Base-by-base conservation (phyloP, 2,329 filamentous ascomycete species). In the Trichoderma asperellum region DNA sequence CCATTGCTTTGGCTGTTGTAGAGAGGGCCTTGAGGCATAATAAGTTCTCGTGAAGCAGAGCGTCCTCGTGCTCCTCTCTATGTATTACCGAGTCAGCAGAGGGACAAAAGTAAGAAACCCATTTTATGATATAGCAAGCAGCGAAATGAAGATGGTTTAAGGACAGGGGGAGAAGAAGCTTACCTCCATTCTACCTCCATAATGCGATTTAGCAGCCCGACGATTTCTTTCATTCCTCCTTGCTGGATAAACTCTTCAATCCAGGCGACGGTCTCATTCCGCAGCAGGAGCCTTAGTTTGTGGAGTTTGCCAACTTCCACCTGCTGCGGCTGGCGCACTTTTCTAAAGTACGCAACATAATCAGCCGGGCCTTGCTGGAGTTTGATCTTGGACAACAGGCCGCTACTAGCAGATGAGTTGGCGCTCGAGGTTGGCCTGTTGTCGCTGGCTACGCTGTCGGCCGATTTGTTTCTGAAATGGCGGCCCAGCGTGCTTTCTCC, bases 151-250 rank as follows among this genome's bases (percentile, higher is more conserved):
- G 18, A 10, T 27, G 2, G 27, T 6, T 6, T 21, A n/a, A 10
- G 5, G 29, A 21, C 6, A 16, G 12, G 16, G n/a, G 1, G n/a
- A 24, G 1, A 53, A 64, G 12, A 29, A 27, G 67, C 68, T 68
- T 69, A 94, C 92, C 94, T 93, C 95, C 96, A 99, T 79, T 98
- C 96, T 40, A 99, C 90, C 63, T 91, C 91, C 87, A 97, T 94
- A 74, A 95, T 97, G n/a, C 95, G 89, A 79, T 97, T 91, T 59
- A 98, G 84, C 67, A 98, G 83, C 49, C 88, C 89, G 43, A 97
- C 91, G 72, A 98, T 92, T 79, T 97, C 93, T 73, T 91, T 88
- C 94, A 98, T 97, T 24, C 96, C 96, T 18, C 93, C 94, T 72
- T 94, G 90, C 52, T 89, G 86, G 74, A 98, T 93, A 78, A 98